Evolutionary conservation across 164 flowering plant genomes (phyloP), one percentile per base, ranked within the genome.

Genomic region (Vitis rotundifolia): DNA sequence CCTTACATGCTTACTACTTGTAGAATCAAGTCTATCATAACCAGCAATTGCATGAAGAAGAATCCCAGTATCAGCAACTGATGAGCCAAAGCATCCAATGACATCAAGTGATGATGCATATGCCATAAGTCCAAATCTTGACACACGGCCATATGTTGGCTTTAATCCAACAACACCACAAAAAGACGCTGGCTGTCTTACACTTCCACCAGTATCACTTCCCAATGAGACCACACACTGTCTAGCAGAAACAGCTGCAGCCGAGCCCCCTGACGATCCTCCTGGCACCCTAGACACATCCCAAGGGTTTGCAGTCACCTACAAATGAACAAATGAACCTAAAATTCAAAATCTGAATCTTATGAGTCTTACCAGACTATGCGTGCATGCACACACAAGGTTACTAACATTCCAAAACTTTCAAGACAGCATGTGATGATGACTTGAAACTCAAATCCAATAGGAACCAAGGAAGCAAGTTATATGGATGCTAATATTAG

Each of bases 291-390:
- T 77, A 72, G 91, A 77, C 63, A 81, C 64, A 78, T 95, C 95
- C 99, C 99, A 95, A 48, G 99, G 99, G 71, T 95, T 95, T 14
- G 93, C 82, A 49, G 99, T 95, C 78, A 92, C 97, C 99, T 94
- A 79, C 28, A 72, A 77, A 79, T 70, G 68, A 78, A 77, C 76
- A 83, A 68, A 82, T 73, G 73, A 66, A 54, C 14, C n/a, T 31
- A 2, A 64, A 1, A 14, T 6, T 16, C 51, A 51, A 19, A 47
- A 47, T 48, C 50, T 61, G 64, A 5, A 37, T 37, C 7, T 37
- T 12, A 28, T 14, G 11, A 61, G 19, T 16, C 49, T 3, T 47
- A 18, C 18, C 29, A 16, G 44, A 63, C 44, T 29, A 29, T 29
- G 4, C 37, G 4, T 4, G 37, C 44, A 37, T 5, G 2, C 44